phyloP scores from a whole-genome alignment of 441 rosid species.

The Flueggea neowawraea region DNA sequence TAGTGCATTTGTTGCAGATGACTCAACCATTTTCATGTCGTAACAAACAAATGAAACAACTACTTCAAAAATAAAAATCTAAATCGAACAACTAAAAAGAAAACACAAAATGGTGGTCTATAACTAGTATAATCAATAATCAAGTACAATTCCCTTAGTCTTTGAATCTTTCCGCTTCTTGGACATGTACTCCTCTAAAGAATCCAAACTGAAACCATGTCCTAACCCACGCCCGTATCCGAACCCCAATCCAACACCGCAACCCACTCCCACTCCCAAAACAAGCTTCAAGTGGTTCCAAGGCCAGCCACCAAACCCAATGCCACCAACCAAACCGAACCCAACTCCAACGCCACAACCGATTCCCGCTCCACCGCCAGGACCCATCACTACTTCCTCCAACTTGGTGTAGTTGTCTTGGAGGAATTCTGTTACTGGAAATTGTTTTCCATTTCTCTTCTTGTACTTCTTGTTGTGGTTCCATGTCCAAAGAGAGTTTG shows the following conservation, averaged over 20 bases:
- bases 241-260: slow-evolving; percentile 66
- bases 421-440: slow-evolving; percentile 52
- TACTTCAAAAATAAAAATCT: not conserved
- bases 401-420: slow-evolving; percentile 29
- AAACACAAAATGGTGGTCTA: not conserved
- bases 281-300: slow-evolving; percentile 48
- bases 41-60: too few relatives aligned
- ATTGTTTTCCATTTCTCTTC: slow-evolving; percentile 26
- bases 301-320: slow-evolving; percentile 51
- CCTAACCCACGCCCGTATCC: slow-evolving; percentile 78
- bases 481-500: slow-evolving; percentile 40
- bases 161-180: slow-evolving; percentile 21
- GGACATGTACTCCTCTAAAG: slow-evolving; percentile 21
- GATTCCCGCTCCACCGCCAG: slow-evolving; percentile 62
- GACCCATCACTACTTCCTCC: slow-evolving; percentile 49
- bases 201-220: slow-evolving; percentile 48
- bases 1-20: too few relatives aligned
- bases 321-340: slow-evolving; percentile 59
- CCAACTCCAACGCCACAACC: slow-evolving; percentile 78
- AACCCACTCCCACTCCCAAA: slow-evolving; percentile 65
- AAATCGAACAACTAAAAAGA: not conserved
- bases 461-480: slow-evolving; percentile 15
- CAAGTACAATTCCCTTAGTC: slow-evolving; percentile 13
- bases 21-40: too few relatives aligned
- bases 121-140: not conserved